phyloP scores from a whole-genome alignment of 225 moss, liverwort and hornwort species.

The Neckera pumila region DNA sequence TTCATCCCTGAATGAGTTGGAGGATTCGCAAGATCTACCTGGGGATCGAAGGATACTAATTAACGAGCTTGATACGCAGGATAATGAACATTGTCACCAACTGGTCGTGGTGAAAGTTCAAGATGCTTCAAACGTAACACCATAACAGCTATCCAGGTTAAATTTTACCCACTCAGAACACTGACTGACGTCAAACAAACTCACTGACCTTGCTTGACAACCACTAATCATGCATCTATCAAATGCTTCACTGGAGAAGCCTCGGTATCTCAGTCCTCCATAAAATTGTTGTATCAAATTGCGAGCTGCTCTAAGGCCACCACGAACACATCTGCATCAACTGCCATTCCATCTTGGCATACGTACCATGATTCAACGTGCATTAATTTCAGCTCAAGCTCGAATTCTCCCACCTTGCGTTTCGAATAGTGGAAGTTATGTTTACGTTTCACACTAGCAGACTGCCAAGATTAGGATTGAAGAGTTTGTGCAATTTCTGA shows the following conservation, averaged over 20 bases:
- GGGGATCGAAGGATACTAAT: no score
- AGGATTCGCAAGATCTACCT: no score
- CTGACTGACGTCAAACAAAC: no score
- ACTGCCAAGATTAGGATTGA: not conserved
- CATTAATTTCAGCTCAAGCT: no score
- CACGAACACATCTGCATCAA: not conserved
- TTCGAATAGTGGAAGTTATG: no score
- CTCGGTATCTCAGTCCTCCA: not conserved
- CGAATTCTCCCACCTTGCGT: no score
- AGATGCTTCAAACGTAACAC: not conserved
- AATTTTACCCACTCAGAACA: no score
- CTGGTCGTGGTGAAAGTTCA: not conserved
- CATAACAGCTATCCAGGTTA: not conserved
- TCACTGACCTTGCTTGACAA: not conserved
- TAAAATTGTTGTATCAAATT: not conserved
- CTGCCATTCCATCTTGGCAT: not conserved
- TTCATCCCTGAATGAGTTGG: fast-evolving
- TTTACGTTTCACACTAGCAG: no score
- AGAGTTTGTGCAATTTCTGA: not conserved
- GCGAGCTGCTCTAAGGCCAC: no score
- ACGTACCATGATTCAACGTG: not conserved
- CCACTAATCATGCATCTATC: fast-evolving
- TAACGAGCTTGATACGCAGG: not conserved
- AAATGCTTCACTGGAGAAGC: no score
- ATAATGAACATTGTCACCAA: not conserved